phyloP scores from a whole-genome alignment of 768 basidiomycete species.

The Gautieria morchelliformis region DNA sequence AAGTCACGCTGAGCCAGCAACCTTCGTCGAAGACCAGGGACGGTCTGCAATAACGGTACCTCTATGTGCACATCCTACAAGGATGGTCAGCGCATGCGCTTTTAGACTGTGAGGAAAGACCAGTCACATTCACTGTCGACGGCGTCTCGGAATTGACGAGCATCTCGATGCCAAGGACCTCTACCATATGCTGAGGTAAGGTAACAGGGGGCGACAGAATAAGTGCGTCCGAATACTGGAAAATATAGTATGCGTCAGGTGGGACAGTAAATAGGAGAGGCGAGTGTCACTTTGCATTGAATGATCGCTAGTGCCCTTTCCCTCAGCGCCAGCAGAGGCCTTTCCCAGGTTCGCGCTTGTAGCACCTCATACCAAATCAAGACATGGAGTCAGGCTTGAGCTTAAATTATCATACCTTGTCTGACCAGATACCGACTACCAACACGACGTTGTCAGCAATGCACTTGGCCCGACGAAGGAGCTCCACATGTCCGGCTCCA shows the following conservation, averaged over 20 bases:
- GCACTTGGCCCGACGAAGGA: conserved; percentile 4
- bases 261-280: not conserved
- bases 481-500: conserved; percentile 11
- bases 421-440: conserved; percentile 9
- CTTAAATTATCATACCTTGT: conserved; percentile 2
- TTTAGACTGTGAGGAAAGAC: not conserved
- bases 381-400: not conserved
- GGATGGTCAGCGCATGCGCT: not conserved
- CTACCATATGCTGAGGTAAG: not conserved
- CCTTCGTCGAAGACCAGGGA: not conserved
- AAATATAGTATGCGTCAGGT: not conserved
- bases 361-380: conserved; percentile 1
- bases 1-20: not conserved
- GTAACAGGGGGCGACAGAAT: not conserved
- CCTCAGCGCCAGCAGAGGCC: conserved; percentile 5
- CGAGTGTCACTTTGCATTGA: conserved; percentile 9
- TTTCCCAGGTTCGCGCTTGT: conserved; percentile 2
- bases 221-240: conserved; percentile 2
- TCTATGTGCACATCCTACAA: not conserved
- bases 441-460: not conserved
- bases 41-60: not conserved
- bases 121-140: not conserved
- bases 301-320: conserved; percentile 11
- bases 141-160: not conserved
- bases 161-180: not conserved